Conservation (phyloP, 164 flowering plant species). For the Chimonanthus praecox region DNA sequence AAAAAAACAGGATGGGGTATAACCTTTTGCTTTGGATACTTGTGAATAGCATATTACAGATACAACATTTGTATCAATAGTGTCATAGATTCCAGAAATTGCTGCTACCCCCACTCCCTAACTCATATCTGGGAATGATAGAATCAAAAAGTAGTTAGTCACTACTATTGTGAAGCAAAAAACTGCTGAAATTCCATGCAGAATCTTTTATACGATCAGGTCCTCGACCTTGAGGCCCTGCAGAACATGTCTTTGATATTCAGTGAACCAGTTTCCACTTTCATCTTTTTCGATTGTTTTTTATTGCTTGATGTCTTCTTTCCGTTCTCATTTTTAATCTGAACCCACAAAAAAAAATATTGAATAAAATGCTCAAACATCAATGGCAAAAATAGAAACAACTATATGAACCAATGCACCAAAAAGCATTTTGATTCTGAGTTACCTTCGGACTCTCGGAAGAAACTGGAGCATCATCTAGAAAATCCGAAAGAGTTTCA, state of each 20-base stretch:
- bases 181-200: neutral
- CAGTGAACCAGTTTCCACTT: conserved; percentile 55
- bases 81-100: neutral
- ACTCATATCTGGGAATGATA: neutral
- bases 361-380: neutral
- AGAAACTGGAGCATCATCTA: conserved; percentile 25
- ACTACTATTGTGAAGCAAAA: no score
- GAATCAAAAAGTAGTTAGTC: neutral
- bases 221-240: conserved; percentile 44
- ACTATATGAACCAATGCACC: neutral
- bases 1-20: neutral
- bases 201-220: conserved; percentile 4
- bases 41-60: neutral
- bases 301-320: conserved; percentile 30
- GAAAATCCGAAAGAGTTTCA: conserved; percentile 16
- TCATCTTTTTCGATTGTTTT: conserved; percentile 56
- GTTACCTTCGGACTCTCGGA: conserved; percentile 33
- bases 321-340: conserved; percentile 41
- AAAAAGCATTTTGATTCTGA: neutral
- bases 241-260: conserved; percentile 79
- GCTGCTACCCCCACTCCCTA: neutral
- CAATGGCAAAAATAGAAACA: neutral
- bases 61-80: neutral
- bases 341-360: neutral
- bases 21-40: no score